phyloP scores from a whole-genome alignment of 352 stramenopile species.

The Aphanomyces euteiches region DNA sequence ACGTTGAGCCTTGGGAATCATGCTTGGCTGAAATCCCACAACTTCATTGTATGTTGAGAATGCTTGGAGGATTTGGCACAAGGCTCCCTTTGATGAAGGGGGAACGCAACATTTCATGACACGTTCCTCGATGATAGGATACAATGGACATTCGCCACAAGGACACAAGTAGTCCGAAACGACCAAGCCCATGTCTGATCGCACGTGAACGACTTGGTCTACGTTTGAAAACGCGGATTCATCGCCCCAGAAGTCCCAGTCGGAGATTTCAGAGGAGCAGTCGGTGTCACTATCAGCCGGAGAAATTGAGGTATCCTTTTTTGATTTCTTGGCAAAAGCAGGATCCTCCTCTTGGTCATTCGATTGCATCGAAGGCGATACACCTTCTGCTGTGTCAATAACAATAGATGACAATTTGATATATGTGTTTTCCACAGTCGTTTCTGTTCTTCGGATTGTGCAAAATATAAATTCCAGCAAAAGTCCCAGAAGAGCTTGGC shows the following conservation, averaged over 20 bases:
- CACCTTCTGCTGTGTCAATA: too few relatives aligned
- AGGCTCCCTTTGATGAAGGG: conserved; percentile 31
- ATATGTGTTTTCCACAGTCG: too few relatives aligned
- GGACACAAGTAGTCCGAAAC: conserved; percentile 55
- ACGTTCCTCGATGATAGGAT: conserved; percentile 44
- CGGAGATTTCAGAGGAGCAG: not conserved
- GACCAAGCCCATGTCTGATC: not conserved
- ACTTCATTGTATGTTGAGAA: conserved; percentile 74
- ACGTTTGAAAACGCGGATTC: not conserved
- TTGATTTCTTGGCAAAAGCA: too few relatives aligned
- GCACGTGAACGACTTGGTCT: not conserved
- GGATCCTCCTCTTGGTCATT: too few relatives aligned
- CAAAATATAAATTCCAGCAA: too few relatives aligned
- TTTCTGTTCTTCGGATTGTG: too few relatives aligned
- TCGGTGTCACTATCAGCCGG: not conserved
- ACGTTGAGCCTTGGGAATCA: conserved; percentile 51
- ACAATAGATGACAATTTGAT: too few relatives aligned
- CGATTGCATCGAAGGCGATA: too few relatives aligned
- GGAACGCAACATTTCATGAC: conserved; percentile 11
- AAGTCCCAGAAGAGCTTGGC: too few relatives aligned
- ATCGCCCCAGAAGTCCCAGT: not conserved
- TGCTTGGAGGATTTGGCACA: conserved; percentile 54
- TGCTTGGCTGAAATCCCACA: conserved; percentile 47
- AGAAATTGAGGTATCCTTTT: too few relatives aligned
- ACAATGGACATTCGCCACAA: conserved; percentile 63